These are phyloP conservation scores for Candida dubliniensis DNA, from an alignment of 1,139 yeast genomes.

Conservation along the genomic window DNA sequence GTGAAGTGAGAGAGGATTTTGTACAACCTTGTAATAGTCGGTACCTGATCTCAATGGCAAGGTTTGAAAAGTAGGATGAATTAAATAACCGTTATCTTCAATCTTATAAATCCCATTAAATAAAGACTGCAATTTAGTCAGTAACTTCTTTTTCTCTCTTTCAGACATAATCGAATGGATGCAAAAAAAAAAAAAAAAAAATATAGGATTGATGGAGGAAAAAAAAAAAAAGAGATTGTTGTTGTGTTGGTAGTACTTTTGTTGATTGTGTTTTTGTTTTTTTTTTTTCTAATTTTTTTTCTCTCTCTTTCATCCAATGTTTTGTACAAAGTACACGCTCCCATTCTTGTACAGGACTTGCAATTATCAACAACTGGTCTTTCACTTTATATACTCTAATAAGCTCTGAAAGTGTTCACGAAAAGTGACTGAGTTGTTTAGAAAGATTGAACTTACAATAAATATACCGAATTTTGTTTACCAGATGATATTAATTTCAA, in stretches of 20 bases:
- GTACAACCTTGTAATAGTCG: constrained; percentile 46
- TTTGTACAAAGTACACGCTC: background rate
- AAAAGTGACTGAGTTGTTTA: too few relatives aligned
- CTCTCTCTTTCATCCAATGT: background rate
- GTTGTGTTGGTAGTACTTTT: background rate
- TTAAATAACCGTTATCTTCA: constrained; percentile 43
- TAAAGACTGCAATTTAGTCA: constrained; percentile 37
- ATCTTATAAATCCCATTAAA: constrained; percentile 46
- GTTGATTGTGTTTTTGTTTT: background rate
- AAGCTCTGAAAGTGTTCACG: too few relatives aligned
- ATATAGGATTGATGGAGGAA: constrained; percentile 1
- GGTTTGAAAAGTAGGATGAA: constrained; percentile 51
- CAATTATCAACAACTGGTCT: too few relatives aligned
- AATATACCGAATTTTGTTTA: too few relatives aligned
- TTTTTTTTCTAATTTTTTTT: background rate
- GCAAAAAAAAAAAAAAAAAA: background rate
- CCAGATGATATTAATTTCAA: too few relatives aligned
- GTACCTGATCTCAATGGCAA: constrained; percentile 54
- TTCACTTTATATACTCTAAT: too few relatives aligned
- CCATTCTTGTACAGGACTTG: background rate
- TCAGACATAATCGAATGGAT: constrained; percentile 25
- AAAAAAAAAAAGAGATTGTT: background rate
- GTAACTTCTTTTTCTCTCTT: constrained; percentile 42
- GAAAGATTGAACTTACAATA: too few relatives aligned
- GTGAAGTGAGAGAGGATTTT: constrained; percentile 45